Conservation (phyloP, 768 basidiomycete species). For the Russula sp. region DNA sequence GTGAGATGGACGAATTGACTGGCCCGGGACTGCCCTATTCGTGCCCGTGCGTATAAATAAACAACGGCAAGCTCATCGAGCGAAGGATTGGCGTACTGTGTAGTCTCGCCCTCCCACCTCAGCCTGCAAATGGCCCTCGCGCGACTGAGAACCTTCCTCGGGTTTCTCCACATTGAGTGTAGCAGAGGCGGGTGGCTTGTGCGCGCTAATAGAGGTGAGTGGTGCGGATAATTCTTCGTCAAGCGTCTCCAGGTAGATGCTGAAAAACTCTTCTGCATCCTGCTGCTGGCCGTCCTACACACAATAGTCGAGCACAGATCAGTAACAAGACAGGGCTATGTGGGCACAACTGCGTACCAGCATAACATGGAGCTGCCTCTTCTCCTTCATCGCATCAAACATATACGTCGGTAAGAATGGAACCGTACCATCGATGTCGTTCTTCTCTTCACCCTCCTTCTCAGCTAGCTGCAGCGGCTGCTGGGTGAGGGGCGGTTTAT, state of each 20-base stretch:
- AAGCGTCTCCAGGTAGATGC: constrained; percentile 90
- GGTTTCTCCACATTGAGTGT: constrained; percentile 43
- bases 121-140: constrained; percentile 69
- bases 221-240: constrained; percentile 85
- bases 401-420: constrained; percentile 83
- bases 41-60: constrained; percentile 3
- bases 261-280: constrained; percentile 96
- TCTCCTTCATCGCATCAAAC: constrained; percentile 90
- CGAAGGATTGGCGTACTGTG: constrained; percentile 50
- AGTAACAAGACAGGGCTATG: background rate
- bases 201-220: constrained; percentile 48
- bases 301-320: constrained; percentile 15
- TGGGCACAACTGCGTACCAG: constrained; percentile 49
- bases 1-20: constrained; percentile 80
- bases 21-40: constrained; percentile 69
- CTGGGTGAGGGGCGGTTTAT: constrained; percentile 33
- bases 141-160: constrained; percentile 44
- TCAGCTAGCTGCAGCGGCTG: constrained; percentile 15
- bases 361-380: constrained; percentile 92
- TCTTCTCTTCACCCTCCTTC: constrained; percentile 42
- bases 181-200: constrained; percentile 35
- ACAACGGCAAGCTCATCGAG: background rate
- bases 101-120: constrained; percentile 92
- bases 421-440: constrained; percentile 52
- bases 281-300: constrained; percentile 86